A percentile compares a stretch with the other conserved stretches of the same genome.
phyloP scores from a whole-genome alignment of 73 alveolate species.

The Tetrahymena thermophila region DNA sequence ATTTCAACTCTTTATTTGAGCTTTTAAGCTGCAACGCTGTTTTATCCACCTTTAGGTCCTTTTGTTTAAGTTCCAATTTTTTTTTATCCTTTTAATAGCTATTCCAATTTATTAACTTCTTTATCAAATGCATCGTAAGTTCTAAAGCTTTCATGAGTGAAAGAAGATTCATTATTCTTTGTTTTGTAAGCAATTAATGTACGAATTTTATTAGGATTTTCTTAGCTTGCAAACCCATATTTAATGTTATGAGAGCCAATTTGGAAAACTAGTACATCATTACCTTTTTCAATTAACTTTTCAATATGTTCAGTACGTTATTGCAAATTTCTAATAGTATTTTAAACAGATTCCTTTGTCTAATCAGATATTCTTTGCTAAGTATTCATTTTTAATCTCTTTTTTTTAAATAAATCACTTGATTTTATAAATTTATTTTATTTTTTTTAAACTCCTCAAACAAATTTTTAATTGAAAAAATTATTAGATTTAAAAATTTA shows the following conservation, averaged over 20 bases:
- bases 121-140: constrained; percentile 9
- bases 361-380: not conserved
- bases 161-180: constrained; percentile 24
- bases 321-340: constrained; percentile 24
- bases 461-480: not conserved
- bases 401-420: not conserved
- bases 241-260: constrained; percentile 38
- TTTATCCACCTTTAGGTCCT: constrained; percentile 13
- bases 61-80: constrained; percentile 17
- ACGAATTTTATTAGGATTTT: not conserved
- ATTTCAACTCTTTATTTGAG: constrained; percentile 39
- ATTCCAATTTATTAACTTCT: constrained; percentile 11
- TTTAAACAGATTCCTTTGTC: constrained; percentile 11
- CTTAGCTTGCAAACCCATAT: constrained; percentile 26
- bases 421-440: too few relatives aligned
- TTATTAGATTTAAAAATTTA: not conserved
- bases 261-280: constrained; percentile 18
- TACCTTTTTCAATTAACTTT: constrained; percentile 27
- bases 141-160: not conserved
- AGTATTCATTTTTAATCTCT: not conserved
- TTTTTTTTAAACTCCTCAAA: not conserved
- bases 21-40: not conserved
- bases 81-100: constrained; percentile 5
- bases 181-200: constrained; percentile 15
- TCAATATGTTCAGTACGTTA: constrained; percentile 27